Evolutionary conservation across 805 yeast genomes (phyloP).

Genomic region (Kodamaea sagamina): DNA sequence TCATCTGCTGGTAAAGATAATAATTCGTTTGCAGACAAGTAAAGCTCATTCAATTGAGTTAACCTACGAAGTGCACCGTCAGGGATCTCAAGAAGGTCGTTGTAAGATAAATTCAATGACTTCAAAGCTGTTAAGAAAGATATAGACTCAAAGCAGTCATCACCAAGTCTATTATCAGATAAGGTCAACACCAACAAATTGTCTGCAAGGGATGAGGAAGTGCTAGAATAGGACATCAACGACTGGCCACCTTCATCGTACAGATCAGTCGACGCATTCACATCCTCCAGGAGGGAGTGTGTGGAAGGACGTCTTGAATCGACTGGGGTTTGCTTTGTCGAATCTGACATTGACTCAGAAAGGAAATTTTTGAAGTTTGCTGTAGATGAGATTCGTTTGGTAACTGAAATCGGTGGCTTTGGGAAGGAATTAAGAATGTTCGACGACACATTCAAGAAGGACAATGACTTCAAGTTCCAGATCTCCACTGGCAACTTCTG

Average conservation of each 20-base stretch:
- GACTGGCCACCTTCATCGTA: conserved; percentile 9
- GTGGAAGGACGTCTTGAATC: conserved; percentile 14
- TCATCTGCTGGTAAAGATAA: conserved; percentile 85
- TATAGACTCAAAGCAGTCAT: conserved; percentile 71
- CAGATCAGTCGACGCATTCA: conserved; percentile 2
- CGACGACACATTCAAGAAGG: conserved; percentile 68
- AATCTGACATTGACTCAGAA: conserved; percentile 10
- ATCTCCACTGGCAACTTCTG: conserved; percentile 66
- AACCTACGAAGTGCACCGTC: conserved; percentile 64
- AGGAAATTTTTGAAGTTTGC: conserved; percentile 23
- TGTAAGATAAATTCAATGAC: conserved; percentile 76
- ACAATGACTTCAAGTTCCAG: conserved; percentile 61
- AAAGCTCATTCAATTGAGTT: conserved; percentile 60
- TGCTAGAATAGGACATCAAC: conserved; percentile 6
- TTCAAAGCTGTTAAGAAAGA: conserved; percentile 59
- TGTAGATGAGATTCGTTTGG: conserved; percentile 34
- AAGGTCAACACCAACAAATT: conserved; percentile 59
- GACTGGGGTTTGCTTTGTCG: conserved; percentile 7
- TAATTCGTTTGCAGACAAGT: conserved; percentile 80
- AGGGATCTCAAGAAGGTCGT: conserved; percentile 81
- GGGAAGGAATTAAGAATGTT: conserved; percentile 66
- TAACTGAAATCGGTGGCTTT: conserved; percentile 43
- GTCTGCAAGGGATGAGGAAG: conserved; percentile 41
- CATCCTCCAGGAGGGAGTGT: conserved; percentile 8
- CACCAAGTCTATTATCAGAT: conserved; percentile 82